A percentile compares a stretch with the other conserved stretches of the same genome.
Conservation (phyloP, 495 filamentous ascomycete genomes). For the Trichoderma orchidacearum region DNA sequence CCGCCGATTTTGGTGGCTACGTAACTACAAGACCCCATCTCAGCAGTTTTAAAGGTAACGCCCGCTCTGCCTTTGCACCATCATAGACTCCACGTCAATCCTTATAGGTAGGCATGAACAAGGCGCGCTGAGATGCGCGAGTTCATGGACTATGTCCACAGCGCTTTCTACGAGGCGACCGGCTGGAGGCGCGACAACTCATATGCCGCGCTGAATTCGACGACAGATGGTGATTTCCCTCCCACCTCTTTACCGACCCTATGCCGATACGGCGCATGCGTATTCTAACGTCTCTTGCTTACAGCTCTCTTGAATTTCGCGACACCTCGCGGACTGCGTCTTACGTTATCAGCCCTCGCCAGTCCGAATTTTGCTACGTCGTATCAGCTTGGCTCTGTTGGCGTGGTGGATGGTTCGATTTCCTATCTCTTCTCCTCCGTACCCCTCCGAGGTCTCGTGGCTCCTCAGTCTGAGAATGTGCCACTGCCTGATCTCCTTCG, state of each 20-base stretch:
- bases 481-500: constrained; percentile 30
- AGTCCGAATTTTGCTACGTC: constrained; percentile 85
- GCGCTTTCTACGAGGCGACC: constrained; percentile 76
- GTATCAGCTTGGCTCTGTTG: constrained; percentile 73
- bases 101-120: neutral
- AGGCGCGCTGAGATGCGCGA: constrained; percentile 53
- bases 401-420: constrained; percentile 79
- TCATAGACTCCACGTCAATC: neutral
- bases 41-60: neutral
- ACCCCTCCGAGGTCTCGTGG: constrained; percentile 40
- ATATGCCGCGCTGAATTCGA: constrained; percentile 77
- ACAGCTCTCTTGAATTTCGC: constrained; percentile 76
- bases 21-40: neutral
- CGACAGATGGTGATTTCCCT: constrained; percentile 51
- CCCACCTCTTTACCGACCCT: neutral
- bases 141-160: constrained; percentile 97
- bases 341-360: constrained; percentile 81
- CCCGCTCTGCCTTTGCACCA: neutral
- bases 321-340: constrained; percentile 62
- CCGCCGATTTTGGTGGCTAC: neutral
- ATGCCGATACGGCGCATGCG: no score
- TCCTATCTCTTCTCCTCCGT: constrained; percentile 84
- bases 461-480: constrained; percentile 29
- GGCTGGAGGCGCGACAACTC: constrained; percentile 89
- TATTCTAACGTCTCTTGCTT: no score